Evolutionary conservation across 2,329 filamentous ascomycete species (phyloP).

Genomic region (Botrytis porri): DNA sequence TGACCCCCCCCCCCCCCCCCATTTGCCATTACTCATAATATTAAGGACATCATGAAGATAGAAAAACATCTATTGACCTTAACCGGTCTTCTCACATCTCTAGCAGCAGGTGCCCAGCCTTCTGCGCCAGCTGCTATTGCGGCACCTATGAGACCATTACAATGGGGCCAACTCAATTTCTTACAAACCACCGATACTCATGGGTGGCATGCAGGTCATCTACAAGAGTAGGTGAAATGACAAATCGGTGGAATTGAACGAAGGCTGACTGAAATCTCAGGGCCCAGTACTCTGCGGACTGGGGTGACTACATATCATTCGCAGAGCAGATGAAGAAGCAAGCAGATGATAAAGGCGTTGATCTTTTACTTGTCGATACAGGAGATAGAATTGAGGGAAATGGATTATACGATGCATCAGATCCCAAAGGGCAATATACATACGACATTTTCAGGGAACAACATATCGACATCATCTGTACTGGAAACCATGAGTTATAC

Average conservation of each 20-base stretch:
- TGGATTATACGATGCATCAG: constrained; percentile 86
- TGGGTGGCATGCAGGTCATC: constrained; percentile 91
- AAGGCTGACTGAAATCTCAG: constrained; percentile 43
- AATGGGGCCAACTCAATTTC: constrained; percentile 95
- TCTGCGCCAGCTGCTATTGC: constrained; percentile 73
- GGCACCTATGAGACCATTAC: constrained; percentile 77
- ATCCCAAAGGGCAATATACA: constrained; percentile 83
- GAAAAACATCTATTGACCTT: constrained; percentile 26
- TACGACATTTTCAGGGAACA: constrained; percentile 85
- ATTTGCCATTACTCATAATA: neutral
- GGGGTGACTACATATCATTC: constrained; percentile 97
- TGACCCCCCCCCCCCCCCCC: neutral
- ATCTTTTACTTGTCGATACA: constrained; percentile 91
- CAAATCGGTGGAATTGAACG: neutral
- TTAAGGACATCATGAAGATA: constrained; percentile 19
- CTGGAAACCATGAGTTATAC: constrained; percentile 96
- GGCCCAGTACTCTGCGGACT: constrained; percentile 90
- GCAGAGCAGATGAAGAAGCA: constrained; percentile 74
- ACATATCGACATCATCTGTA: constrained; percentile 77
- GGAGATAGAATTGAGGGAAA: constrained; percentile 93
- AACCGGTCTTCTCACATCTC: constrained; percentile 25
- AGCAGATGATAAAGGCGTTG: constrained; percentile 74
- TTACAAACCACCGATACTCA: constrained; percentile 96
- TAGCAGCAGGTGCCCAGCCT: constrained; percentile 62
- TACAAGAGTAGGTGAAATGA: constrained; percentile 67